Evolutionary conservation across 371 early-diverging fungal species (phyloP), one percentile per base, ranked within the genome.

Genomic region (Apophysomyces trapeziformis): DNA sequence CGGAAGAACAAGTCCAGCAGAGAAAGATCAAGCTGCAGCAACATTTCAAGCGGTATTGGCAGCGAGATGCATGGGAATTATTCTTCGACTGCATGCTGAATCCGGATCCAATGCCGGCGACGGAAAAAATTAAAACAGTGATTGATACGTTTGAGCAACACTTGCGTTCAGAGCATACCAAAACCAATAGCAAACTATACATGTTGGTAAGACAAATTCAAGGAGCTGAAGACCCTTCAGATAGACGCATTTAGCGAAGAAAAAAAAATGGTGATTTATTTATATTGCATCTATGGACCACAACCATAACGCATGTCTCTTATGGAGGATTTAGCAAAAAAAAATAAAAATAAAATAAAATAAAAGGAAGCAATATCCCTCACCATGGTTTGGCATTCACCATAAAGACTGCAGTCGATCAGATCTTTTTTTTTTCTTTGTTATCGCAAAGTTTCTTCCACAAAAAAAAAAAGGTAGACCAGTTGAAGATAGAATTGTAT

Each of bases 31-130:
- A 9, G 54, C 56, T 63, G 54, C 47, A 66, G 32, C 74, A 75
- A 12, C 61, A 70, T 0, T 61, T 78, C 12, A 78, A 71, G 63
- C 77, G 85, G 2, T 82, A 81, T 26, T 84, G 84, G 84, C 74
- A 78, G 39, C 57, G 56, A 18, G 38, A 65, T 0, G 26, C 81
- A 4, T 84, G 84, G 84, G 35, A 26, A 5, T 7, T 11, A 1
- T 67, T 81, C 21, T 84, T 81, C 66, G 63, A 76, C 21, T 37
- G 63, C 13, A 21, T 84, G 50, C 43, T 84, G 9, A 84, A 81
- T 54, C 77, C 77, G 1, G 7, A 4, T 4, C 21, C 5, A 5
- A 50, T n/a, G n/a, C 54, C 54, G n/a, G 21, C 21, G 54, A n/a
- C 54, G 9, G 7, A n/a, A n/a, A n/a, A 50, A 50, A 50, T 50